Evolutionary conservation across 139 green algal genomes (phyloP), one percentile per base, ranked within the genome.

Genomic region (Chlamydomonas asymmetrica): DNA sequence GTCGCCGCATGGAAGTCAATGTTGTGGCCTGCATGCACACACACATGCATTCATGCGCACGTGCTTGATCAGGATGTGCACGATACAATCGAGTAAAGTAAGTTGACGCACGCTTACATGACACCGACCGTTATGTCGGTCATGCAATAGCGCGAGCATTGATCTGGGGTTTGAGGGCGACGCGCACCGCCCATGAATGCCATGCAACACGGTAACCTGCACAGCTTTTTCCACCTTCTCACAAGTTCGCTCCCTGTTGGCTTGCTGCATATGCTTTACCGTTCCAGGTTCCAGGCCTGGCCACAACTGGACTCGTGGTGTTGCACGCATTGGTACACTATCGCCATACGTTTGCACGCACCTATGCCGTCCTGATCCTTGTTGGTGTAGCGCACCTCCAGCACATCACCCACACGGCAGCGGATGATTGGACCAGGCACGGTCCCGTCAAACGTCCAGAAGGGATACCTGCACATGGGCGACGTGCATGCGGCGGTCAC

Each of bases 1-100:
- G 59, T 50, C 31, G 70, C 71, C 20, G 60, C 29, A 48, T 77
- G 71, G 32, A 77, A 70, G 71, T 77, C 71, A 63, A 77, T 77
- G 71, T 77, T 77, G 59, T 77, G 71, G 2, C 71, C 63, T 5
- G 63, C 63, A 52, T 69, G 38, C 63, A n/a, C 27, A 13, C 34
- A 69, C 38, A 8, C 27, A 32, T 45, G 57, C n/a, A 64, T 27
- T 2, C 57, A 40, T 27, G n/a, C 34, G 57, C 57, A 64, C 16
- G 27, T 57, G 48, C 16, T 64, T 34, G 16, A 39, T 25, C 57
- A 64, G 34, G 57, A 38, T 64, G 57, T 27, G 35, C 57, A 27
- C 27, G 57, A 25, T 29, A 31, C 35, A 39, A 34, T 64, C n/a
- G n/a, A n/a, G n/a, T n/a, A n/a, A n/a, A n/a, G n/a, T n/a, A n/a